Percentiles rank a stretch among this genome's conserved stretches.
These are phyloP conservation scores for Ceratobasidium sp. DNA, from an alignment of 1,284 basidiomycete species.

Conservation along the genomic window DNA sequence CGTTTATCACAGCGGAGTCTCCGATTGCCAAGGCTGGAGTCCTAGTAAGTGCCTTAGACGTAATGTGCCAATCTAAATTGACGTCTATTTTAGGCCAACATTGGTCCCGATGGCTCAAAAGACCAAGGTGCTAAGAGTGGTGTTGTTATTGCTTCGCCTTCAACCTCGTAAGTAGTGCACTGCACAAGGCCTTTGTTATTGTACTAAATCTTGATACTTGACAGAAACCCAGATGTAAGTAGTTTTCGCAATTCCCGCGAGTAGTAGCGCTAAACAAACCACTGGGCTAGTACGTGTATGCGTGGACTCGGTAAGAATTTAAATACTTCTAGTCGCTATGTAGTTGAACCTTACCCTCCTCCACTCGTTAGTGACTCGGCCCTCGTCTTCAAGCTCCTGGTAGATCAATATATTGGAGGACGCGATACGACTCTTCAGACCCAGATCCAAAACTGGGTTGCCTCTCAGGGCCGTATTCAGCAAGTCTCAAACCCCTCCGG, in stretches of 20 bases:
- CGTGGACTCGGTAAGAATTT: slow-evolving; percentile 15
- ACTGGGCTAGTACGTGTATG: background rate
- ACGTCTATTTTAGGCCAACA: slow-evolving; percentile 41
- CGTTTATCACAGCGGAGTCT: slow-evolving; percentile 36
- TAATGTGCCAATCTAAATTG: background rate
- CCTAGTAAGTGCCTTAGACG: background rate
- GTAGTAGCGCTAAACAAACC: background rate
- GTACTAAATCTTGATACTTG: background rate
- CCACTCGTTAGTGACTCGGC: slow-evolving; percentile 1
- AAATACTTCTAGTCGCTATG: background rate
- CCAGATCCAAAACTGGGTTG: slow-evolving; percentile 40
- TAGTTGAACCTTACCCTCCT: background rate
- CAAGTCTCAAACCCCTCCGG: slow-evolving; percentile 61
- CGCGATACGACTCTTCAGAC: slow-evolving; percentile 37
- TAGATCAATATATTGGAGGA: slow-evolving; percentile 41
- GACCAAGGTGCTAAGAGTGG: slow-evolving; percentile 39
- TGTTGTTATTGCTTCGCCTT: slow-evolving; percentile 43
- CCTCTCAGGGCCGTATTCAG: slow-evolving; percentile 40
- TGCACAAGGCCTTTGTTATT: background rate
- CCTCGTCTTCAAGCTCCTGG: slow-evolving; percentile 41
- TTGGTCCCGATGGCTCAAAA: slow-evolving; percentile 41
- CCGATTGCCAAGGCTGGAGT: slow-evolving; percentile 36
- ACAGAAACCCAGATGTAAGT: slow-evolving; percentile 32
- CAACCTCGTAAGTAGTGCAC: slow-evolving; percentile 25
- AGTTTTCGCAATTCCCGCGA: background rate